phyloP scores from a whole-genome alignment of 2,329 filamentous ascomycete genomes.

The Tricladium varicosporioides region DNA sequence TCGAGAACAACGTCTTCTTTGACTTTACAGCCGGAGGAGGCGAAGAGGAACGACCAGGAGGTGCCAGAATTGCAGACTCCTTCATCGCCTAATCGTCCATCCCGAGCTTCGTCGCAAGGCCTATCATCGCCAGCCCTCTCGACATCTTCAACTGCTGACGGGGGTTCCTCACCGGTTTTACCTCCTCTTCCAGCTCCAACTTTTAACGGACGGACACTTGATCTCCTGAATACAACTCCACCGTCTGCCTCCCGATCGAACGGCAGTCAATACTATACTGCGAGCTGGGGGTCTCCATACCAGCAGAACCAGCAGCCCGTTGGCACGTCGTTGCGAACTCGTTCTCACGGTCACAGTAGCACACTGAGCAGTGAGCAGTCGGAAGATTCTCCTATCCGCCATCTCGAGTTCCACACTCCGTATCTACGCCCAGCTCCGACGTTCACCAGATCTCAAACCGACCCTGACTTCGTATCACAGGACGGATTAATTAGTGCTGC shows the following conservation, averaged over 20 bases:
- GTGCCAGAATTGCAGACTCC: neutral
- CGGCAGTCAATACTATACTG: constrained; percentile 57
- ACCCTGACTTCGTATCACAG: constrained; percentile 37
- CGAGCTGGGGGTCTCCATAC: constrained; percentile 92
- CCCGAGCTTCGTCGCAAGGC: constrained; percentile 21
- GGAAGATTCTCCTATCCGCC: constrained; percentile 59
- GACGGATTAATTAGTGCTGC: constrained; percentile 45
- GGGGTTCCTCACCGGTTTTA: constrained; percentile 55
- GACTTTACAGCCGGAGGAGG: neutral
- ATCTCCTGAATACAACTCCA: constrained; percentile 51
- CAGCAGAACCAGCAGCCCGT: constrained; percentile 70
- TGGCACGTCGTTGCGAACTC: constrained; percentile 42
- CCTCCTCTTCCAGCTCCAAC: constrained; percentile 58
- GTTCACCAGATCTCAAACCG: constrained; percentile 34
- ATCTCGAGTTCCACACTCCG: constrained; percentile 59
- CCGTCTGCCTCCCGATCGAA: constrained; percentile 34
- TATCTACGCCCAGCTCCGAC: constrained; percentile 58
- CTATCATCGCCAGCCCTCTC: constrained; percentile 59
- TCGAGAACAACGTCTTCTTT: constrained; percentile 36
- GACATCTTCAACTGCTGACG: constrained; percentile 59
- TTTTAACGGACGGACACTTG: constrained; percentile 53
- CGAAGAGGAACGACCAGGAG: too few species aligned
- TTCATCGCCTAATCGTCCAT: constrained; percentile 44
- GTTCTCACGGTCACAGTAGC: constrained; percentile 38
- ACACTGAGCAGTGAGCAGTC: constrained; percentile 59